Evolutionary conservation across 441 rosid genomes (phyloP).

Genomic region (Adansonia gregorii): DNA sequence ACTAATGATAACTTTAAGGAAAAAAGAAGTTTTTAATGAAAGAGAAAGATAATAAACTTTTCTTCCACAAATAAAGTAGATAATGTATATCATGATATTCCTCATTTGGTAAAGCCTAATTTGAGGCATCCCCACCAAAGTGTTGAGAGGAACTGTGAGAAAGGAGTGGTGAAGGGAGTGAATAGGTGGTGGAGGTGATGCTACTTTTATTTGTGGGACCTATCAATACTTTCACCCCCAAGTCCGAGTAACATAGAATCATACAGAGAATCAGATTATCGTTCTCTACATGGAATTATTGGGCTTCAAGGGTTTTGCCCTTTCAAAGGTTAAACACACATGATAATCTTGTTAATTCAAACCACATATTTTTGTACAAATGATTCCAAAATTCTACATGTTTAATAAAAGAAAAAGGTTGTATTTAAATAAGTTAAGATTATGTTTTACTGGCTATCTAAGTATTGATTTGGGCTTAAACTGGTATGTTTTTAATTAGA

Average conservation of each 20-base stretch:
- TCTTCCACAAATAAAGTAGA: constrained; percentile 28
- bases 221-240: constrained; percentile 16
- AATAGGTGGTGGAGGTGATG: constrained; percentile 29
- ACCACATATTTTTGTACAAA: constrained; percentile 10
- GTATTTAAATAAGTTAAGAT: constrained; percentile 18
- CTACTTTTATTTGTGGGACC: constrained; percentile 26
- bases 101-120: constrained; percentile 40
- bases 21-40: constrained; percentile 28
- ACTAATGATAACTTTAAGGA: constrained; percentile 43
- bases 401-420: constrained; percentile 18
- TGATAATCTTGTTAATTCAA: constrained; percentile 28
- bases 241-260: not conserved
- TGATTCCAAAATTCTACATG: constrained; percentile 39
- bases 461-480: constrained; percentile 17
- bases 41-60: constrained; percentile 32
- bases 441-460: constrained; percentile 16
- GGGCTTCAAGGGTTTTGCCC: constrained; percentile 32
- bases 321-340: constrained; percentile 31
- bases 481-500: not conserved
- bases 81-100: constrained; percentile 50
- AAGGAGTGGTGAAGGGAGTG: constrained; percentile 41
- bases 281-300: constrained; percentile 24
- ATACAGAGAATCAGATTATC: constrained; percentile 36
- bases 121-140: constrained; percentile 42
- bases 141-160: constrained; percentile 22